Percentiles rank a stretch among this genome's conserved stretches.
phyloP scores from a whole-genome alignment of 176 grass and related monocot genomes.

The Saccharum spontaneum region DNA sequence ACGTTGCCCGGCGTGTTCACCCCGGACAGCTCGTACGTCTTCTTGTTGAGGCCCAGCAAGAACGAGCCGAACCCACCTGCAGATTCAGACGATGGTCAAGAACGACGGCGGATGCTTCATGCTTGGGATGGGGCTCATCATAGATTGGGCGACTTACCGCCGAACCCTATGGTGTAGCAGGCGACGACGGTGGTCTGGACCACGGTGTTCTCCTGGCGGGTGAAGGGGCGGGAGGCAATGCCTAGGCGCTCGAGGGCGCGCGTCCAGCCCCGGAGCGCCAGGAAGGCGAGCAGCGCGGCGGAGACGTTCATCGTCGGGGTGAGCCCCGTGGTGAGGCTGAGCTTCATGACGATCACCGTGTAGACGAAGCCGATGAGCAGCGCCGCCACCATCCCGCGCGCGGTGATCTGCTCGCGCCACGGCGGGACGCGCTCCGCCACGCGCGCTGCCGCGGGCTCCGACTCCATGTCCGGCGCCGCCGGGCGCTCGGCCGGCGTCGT shows the following conservation, averaged over 20 bases:
- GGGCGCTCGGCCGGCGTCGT: conserved; percentile 13
- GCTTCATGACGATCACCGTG: conserved; percentile 95
- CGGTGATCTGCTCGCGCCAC: conserved; percentile 81
- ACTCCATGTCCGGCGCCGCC: conserved; percentile 40
- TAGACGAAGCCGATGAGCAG: conserved; percentile 73
- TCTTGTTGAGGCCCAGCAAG: conserved; percentile 84
- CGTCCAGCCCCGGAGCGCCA: conserved; percentile 79
- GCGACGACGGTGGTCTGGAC: conserved; percentile 90
- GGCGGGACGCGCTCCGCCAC: conserved; percentile 62
- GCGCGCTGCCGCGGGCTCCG: conserved; percentile 31
- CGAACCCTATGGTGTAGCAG: conserved; percentile 86
- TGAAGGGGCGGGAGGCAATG: conserved; percentile 73
- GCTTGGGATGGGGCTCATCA: neutral
- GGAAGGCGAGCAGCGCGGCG: conserved; percentile 90
- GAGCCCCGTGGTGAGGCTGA: conserved; percentile 85
- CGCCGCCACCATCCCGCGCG: conserved; percentile 66
- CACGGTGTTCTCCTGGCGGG: conserved; percentile 97
- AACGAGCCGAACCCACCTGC: conserved; percentile 93
- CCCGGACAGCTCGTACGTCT: conserved; percentile 86
- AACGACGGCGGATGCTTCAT: neutral
- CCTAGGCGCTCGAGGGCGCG: conserved; percentile 59
- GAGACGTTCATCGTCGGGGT: conserved; percentile 92
- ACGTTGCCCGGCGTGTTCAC: conserved; percentile 71
- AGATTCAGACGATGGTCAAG: neutral
- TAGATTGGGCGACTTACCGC: conserved; percentile 37